Base-by-base conservation (phyloP, 2,329 filamentous ascomycete genomes). In the Biscogniauxia mediterranea region DNA sequence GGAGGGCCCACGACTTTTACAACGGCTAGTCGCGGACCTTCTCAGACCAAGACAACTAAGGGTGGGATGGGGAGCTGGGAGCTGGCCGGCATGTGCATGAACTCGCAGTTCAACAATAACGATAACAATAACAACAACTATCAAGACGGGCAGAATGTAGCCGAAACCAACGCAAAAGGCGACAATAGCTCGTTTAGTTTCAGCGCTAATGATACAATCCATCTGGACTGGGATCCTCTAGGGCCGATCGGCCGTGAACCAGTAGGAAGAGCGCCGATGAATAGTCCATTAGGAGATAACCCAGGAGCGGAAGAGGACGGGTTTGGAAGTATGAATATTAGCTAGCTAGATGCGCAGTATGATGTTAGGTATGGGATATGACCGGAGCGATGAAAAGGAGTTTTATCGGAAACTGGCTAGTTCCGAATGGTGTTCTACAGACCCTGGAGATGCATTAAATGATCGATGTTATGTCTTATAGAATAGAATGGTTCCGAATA, bases 61-160 rank as follows among this genome's bases (percentile, higher is more conserved):
- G 50, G 2, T n/a, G 49, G 46, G 11, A 13, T 49, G 28, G 54
- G 19, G 1, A 46, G 23, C 55, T 68, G 66, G 65, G 60, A 63
- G 7, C 42, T 61, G 25, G 57, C 59, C 3, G 52, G 62, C 42
- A 19, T 49, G 15, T 68, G 59, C 57, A 56, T 64, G 62, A 56
- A 58, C 42, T 38, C 62, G 8, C 61, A 63, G 25, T 62, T 63
- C 49, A 38, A 38, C 46, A 42, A 42, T 17, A 17, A 42, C 9
- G 13, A 11, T 9, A 11, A 13, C 38, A 13, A 42, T 42, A 42
- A 42, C 13, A 17, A 42, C 11, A 46, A 9, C 28, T 2, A 32
- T 6, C 28, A 32, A 32, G 28, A 32, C 7, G 7, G 7, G 7
- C 28, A 32, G 28, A 32, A 32, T 13, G 11, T 32, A 9, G 28